Evolutionary conservation across 208 protist species (phyloP).

Genomic region (Leishmania turanica): DNA sequence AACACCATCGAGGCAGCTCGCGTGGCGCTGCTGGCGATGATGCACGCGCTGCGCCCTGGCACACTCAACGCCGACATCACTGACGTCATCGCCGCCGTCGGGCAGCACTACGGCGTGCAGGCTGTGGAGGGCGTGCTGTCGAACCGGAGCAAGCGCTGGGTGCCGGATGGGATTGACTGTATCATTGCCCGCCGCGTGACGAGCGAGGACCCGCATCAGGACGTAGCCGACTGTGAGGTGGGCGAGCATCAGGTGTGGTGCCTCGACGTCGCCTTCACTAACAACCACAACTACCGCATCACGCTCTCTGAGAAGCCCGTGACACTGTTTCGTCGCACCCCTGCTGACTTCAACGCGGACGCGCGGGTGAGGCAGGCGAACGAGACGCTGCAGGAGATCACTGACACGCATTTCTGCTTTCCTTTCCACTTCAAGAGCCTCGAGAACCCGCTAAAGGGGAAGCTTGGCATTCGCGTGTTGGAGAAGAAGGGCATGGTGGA

Average conservation of each 20-base stretch:
- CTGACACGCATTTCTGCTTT: conserved; percentile 74
- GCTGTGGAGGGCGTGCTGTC: conserved; percentile 97
- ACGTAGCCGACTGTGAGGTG: conserved; percentile 89
- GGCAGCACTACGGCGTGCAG: conserved; percentile 89
- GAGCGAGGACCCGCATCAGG: conserved; percentile 79
- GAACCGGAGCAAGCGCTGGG: conserved; percentile 96
- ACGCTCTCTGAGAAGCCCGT: conserved; percentile 44
- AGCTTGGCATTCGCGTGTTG: conserved; percentile 74
- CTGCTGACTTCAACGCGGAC: conserved; percentile 59
- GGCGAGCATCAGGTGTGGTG: conserved; percentile 83
- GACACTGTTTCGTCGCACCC: conserved; percentile 72
- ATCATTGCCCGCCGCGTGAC: conserved; percentile 92
- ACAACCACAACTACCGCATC: conserved; percentile 49
- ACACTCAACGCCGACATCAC: conserved; percentile 92
- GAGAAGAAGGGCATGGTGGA: conserved; percentile 69
- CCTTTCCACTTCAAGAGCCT: conserved; percentile 80
- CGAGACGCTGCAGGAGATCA: conserved; percentile 64
- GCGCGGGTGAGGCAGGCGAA: conserved; percentile 64
- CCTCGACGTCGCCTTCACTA: conserved; percentile 90
- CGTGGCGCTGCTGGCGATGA: conserved; percentile 89
- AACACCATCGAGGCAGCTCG: conserved; percentile 96
- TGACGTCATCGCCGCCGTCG: conserved; percentile 91
- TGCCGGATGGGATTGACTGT: conserved; percentile 97
- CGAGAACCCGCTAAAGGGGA: conserved; percentile 57
- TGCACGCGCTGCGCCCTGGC: conserved; percentile 76